A percentile compares a stretch with the other conserved stretches of the same genome.
Evolutionary conservation across 2,329 filamentous ascomycete genomes (phyloP).

Genomic region (Tetracladium maxilliforme): DNA sequence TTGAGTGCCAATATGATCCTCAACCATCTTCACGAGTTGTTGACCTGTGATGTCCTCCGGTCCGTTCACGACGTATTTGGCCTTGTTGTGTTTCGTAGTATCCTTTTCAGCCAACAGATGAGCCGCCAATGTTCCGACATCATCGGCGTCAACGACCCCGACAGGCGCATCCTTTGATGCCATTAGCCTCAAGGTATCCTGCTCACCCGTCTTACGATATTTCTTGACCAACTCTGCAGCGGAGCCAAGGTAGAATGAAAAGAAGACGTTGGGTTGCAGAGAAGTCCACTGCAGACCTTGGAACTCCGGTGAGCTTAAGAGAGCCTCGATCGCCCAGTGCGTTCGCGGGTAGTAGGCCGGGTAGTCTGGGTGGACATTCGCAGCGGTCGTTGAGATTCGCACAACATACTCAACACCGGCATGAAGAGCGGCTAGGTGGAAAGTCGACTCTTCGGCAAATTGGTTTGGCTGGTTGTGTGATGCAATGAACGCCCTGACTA

Average conservation of each 20-base stretch:
- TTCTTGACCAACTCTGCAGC: conserved; percentile 16
- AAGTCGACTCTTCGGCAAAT: conserved; percentile 23
- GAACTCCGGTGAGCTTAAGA: conserved; percentile 20
- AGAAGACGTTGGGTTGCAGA: conserved; percentile 20
- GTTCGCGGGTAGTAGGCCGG: conserved; percentile 18
- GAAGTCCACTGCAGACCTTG: conserved; percentile 20
- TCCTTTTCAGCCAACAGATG: conserved; percentile 17
- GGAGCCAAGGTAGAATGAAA: conserved; percentile 8
- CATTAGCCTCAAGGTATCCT: conserved; percentile 13
- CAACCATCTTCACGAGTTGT: conserved; percentile 17
- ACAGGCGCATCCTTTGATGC: conserved; percentile 13
- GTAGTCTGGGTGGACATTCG: conserved; percentile 18
- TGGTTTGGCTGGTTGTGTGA: conserved; percentile 18
- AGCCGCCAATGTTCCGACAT: conserved; percentile 20
- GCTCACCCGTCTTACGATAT: conserved; percentile 17
- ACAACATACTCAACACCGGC: conserved; percentile 25
- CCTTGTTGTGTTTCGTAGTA: conserved; percentile 12
- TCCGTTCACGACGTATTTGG: conserved; percentile 22
- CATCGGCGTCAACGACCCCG: conserved; percentile 15
- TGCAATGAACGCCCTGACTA: conserved; percentile 22
- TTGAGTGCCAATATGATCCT: conserved; percentile 14
- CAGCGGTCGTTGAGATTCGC: conserved; percentile 21
- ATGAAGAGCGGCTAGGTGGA: conserved; percentile 16
- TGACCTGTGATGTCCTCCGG: conserved; percentile 21
- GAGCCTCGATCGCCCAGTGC: conserved; percentile 24